Evolutionary conservation across 1,139 yeast genomes (phyloP), one percentile per base, ranked within the genome.

Genomic region (Geotrichum phurueaensis): DNA sequence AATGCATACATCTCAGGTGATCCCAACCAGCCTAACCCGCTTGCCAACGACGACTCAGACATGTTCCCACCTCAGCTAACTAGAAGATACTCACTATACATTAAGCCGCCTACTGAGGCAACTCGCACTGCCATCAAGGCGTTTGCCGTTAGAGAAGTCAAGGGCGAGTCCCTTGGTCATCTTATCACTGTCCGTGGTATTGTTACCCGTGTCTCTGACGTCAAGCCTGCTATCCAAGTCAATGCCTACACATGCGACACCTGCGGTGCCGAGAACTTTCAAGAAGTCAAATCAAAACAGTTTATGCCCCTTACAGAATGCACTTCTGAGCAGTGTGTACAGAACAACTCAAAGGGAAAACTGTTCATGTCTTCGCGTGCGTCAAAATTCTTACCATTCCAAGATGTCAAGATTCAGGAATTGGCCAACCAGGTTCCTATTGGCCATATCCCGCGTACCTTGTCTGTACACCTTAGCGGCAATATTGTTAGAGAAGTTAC

Each of bases 231-330:
- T 7, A 90, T 94, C 9, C 80, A 84, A 65, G 97, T 94, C 61
- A 90, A 88, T 68, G 99, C 99, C 0, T 95, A 94, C 72, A 89
- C 98, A 3, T 95, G 99, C 77, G 99, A 95, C 73, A 88, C 89
- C 69, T 95, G 99, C 79, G 99, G 99, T 54, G 87, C 84, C 73
- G 99, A 95, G 76, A 86, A 91, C 62, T 95, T 95, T 78, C 99
- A 94, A 76, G 98, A 94, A 73, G 96, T 95, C 67, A 87, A 84
- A 67, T 78, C 94, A 45, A 85, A 86, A 70, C 85, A 90, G 50
- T 95, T 90, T 75, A 85, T 89, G 51, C 99, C 99, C 12, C 78
- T 92, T 62, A 72, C 80, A 1, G 96, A 91, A 70, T 95, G 99
- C 77, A 85, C 89, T 2, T 89, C 97, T 1, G 81, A 82, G 25